Evolutionary conservation across 2,329 filamentous ascomycete species (phyloP), one percentile per base, ranked within the genome.

Genomic region (Lasiodiplodia hormozganensis): DNA sequence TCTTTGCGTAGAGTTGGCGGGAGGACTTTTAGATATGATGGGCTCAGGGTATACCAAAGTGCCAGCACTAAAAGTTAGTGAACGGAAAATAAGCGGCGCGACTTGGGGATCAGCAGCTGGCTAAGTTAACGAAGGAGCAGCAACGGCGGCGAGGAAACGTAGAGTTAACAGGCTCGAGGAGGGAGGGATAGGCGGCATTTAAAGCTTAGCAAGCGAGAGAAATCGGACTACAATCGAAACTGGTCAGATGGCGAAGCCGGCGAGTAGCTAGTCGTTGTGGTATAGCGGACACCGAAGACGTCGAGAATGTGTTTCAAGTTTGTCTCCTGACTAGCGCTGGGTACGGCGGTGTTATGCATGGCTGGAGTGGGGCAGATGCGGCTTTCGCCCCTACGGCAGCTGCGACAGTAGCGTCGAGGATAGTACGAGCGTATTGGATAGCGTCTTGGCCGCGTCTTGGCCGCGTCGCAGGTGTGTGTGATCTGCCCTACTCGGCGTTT

Each of bases 241-340:
- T 36, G 36, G 56, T 60, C 56, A 60, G 56, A 60, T 28, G 36
- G 56, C 56, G 56, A 60, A 23, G 56, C 56, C 56, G 56, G 40
- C 57, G 25, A 62, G 49, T 47, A 62, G 57, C 57, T 62, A 40
- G 21, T 36, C 5, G 21, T n/a, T 21, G 21, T 43, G 31, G 16
- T 40, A 16, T 31, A 62, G 57, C 60, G 43, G 43, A 12, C 23
- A 64, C 60, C 16, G 47, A 12, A 52, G 43, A 38, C 60, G 60
- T 64, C 60, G 47, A 64, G 47, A 47, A 64, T 52, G 60, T 64
- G 60, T 64, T 47, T 64, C 53, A 47, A 31, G 47, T 51, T 23
- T 36, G 60, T 52, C 60, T 64, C 60, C 60, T 64, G 60, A 64
- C 43, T 64, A 64, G 60, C 60, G 60, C 58, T 47, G 53, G 60